Percentiles rank a stretch among this genome's conserved stretches.
Evolutionary conservation across 2,329 filamentous ascomycete species (phyloP).

Genomic region (Verticillium nubilum): DNA sequence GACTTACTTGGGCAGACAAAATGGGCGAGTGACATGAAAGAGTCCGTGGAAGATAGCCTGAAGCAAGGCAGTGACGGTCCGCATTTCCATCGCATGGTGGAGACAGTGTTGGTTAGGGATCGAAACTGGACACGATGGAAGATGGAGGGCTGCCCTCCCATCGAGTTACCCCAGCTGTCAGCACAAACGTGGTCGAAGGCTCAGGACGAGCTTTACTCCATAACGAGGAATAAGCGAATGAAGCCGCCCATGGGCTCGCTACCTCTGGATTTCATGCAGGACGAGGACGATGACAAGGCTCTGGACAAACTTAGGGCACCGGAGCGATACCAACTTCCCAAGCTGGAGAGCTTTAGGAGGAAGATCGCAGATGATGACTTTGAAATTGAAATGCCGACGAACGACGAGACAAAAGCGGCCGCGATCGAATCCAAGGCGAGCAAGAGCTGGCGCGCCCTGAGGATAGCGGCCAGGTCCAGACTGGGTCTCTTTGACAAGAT

Average conservation of each 20-base stretch:
- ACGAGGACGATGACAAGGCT: slow-evolving; percentile 49
- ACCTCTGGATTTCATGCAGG: slow-evolving; percentile 72
- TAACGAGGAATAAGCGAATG: slow-evolving; percentile 66
- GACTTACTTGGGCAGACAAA: slow-evolving; percentile 50
- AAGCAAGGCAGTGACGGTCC: slow-evolving; percentile 76
- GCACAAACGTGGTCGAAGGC: slow-evolving; percentile 65
- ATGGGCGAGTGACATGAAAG: slow-evolving; percentile 79
- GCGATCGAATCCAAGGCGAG: slow-evolving; percentile 71
- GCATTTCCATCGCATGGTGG: slow-evolving; percentile 94
- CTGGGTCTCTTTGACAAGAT: slow-evolving; percentile 81
- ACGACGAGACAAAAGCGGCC: slow-evolving; percentile 48
- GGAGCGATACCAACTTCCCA: slow-evolving; percentile 62
- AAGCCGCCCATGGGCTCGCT: slow-evolving; percentile 68
- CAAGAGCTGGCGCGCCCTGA: slow-evolving; percentile 84
- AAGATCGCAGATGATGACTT: slow-evolving; percentile 77
- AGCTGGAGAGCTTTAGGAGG: slow-evolving; percentile 63
- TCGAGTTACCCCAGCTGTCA: slow-evolving; percentile 69
- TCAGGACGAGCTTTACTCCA: slow-evolving; percentile 57
- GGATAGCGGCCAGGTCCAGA: slow-evolving; percentile 69
- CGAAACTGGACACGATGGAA: slow-evolving; percentile 99
- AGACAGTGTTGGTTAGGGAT: slow-evolving; percentile 89
- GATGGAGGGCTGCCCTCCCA: slow-evolving; percentile 83
- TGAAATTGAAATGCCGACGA: slow-evolving; percentile 76
- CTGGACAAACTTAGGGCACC: slow-evolving; percentile 65
- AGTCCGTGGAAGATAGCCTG: slow-evolving; percentile 69